A percentile compares a stretch with the other conserved stretches of the same genome.
Evolutionary conservation across 805 yeast genomes (phyloP).

Genomic region (Brettanomyces nanus): DNA sequence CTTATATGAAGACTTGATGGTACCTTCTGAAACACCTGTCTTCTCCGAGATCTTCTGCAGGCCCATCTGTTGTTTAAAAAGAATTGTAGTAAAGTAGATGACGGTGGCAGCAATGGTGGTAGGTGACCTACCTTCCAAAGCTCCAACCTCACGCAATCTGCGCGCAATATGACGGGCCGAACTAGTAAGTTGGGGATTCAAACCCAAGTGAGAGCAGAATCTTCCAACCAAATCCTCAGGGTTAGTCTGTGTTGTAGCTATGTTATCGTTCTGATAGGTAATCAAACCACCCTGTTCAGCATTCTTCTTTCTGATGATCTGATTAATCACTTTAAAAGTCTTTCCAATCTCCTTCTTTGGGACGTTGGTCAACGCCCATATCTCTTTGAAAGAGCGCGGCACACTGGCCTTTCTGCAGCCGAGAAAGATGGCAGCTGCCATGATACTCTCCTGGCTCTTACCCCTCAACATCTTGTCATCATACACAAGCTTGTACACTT

Average conservation of each 20-base stretch:
- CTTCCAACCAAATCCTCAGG: slow-evolving; percentile 94
- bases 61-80: slow-evolving; percentile 71
- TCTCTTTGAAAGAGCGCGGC: slow-evolving; percentile 91
- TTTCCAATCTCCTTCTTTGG: slow-evolving; percentile 93
- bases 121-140: slow-evolving; percentile 93
- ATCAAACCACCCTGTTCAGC: slow-evolving; percentile 32
- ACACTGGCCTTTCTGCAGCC: slow-evolving; percentile 94
- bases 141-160: slow-evolving; percentile 83
- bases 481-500: slow-evolving; percentile 84
- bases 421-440: slow-evolving; percentile 92
- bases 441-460: slow-evolving; percentile 84
- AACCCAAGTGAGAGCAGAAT: slow-evolving; percentile 91
- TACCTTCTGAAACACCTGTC: slow-evolving; percentile 95
- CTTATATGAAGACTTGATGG: slow-evolving; percentile 87
- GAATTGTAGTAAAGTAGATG: slow-evolving; percentile 84
- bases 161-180: slow-evolving; percentile 92
- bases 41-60: slow-evolving; percentile 83
- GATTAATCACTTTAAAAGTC: slow-evolving; percentile 75
- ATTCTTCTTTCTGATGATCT: slow-evolving; percentile 48
- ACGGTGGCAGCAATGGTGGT: slow-evolving; percentile 97
- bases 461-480: slow-evolving; percentile 84
- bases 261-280: slow-evolving; percentile 39
- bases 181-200: slow-evolving; percentile 74
- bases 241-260: slow-evolving; percentile 72
- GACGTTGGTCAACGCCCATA: slow-evolving; percentile 89